Evolutionary conservation across 2,329 filamentous ascomycete species (phyloP).

Genomic region (Magnaporthiopsis incrustans): DNA sequence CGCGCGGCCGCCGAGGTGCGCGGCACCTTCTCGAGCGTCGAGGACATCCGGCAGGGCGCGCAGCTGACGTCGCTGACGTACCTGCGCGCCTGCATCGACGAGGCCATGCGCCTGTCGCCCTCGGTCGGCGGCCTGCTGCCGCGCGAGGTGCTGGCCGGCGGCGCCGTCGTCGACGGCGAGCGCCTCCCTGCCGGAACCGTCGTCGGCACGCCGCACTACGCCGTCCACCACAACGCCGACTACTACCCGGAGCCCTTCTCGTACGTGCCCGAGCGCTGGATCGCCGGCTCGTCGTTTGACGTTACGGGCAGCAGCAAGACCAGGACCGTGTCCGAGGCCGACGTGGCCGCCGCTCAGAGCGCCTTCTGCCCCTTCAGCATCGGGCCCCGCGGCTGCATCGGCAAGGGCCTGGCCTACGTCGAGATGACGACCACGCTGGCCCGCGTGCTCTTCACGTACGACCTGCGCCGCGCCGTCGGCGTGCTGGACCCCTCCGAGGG

Average conservation of each 20-base stretch:
- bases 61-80: constrained; percentile 39
- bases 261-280: constrained; percentile 60
- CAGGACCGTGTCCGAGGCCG: constrained; percentile 36
- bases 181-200: constrained; percentile 50
- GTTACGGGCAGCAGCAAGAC: constrained; percentile 20
- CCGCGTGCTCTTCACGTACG: constrained; percentile 52
- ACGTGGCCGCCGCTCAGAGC: constrained; percentile 47
- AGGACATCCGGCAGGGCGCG: constrained; percentile 47
- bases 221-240: constrained; percentile 56
- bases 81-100: constrained; percentile 56
- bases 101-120: constrained; percentile 56
- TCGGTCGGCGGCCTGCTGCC: constrained; percentile 53
- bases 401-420: constrained; percentile 59
- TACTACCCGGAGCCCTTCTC: constrained; percentile 54
- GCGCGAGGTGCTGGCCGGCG: constrained; percentile 49
- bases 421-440: constrained; percentile 59
- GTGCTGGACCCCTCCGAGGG: constrained; percentile 47
- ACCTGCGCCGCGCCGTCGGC: constrained; percentile 43
- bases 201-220: constrained; percentile 58
- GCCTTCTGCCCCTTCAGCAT: constrained; percentile 71
- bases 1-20: constrained; percentile 45
- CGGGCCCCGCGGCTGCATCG: constrained; percentile 64
- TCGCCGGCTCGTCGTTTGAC: constrained; percentile 32
- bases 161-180: constrained; percentile 45
- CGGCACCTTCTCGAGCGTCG: constrained; percentile 37